These are phyloP conservation scores for Leersia perrieri DNA, from an alignment of 176 grass and related monocot species.

Conservation along the genomic window DNA sequence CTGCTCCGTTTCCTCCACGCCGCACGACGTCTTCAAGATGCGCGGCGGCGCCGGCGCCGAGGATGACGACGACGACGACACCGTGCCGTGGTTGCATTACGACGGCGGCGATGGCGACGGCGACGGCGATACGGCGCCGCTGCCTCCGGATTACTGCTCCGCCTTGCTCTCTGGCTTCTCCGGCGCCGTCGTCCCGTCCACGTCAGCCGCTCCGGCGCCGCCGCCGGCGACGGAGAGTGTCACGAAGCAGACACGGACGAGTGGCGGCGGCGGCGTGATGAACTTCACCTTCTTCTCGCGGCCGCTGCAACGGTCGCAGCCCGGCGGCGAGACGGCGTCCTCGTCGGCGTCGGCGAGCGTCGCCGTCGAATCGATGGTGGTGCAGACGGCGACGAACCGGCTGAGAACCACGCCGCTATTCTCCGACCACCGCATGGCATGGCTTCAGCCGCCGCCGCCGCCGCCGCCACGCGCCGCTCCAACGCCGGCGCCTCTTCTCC, in stretches of 20 bases:
- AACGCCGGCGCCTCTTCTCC: not conserved
- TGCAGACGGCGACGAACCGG: conserved; percentile 35
- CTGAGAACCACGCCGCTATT: conserved; percentile 43
- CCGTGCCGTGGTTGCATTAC: conserved; percentile 54
- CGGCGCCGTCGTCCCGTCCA: not conserved
- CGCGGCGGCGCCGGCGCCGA: not conserved
- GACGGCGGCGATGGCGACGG: conserved; percentile 5
- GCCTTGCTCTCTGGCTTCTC: conserved; percentile 6
- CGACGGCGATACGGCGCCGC: conserved; percentile 37
- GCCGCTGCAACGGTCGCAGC: conserved; percentile 32
- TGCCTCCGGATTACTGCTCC: conserved; percentile 43
- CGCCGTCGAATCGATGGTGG: conserved; percentile 33
- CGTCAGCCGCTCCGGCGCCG: not conserved
- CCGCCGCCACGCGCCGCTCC: not conserved
- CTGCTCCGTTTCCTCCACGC: conserved; percentile 7
- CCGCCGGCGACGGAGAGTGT: not conserved
- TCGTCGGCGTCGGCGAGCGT: not conserved
- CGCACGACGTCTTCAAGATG: conserved; percentile 27
- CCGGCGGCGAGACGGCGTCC: not conserved
- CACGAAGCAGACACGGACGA: not conserved
- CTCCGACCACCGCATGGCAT: conserved; percentile 57
- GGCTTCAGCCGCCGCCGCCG: conserved; percentile 48
- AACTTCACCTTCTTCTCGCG: conserved; percentile 57
- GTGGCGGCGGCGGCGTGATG: conserved; percentile 20
- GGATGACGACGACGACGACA: not conserved